Base-by-base conservation (phyloP, 345 rosid species). In the Melaleuca alternifolia region DNA sequence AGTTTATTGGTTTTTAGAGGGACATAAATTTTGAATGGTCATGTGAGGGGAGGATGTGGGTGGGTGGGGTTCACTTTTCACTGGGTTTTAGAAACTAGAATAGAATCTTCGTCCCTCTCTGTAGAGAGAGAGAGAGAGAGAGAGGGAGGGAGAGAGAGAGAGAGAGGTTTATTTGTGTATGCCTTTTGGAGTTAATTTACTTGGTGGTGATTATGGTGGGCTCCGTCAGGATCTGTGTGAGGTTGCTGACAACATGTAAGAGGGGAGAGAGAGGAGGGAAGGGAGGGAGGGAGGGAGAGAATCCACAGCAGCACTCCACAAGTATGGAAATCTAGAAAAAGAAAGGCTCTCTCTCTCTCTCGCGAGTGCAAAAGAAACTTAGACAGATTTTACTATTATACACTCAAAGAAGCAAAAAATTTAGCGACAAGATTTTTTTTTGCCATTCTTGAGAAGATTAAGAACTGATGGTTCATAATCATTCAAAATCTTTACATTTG, bases 31-130 rank as follows among this genome's bases (percentile, higher is more conserved):
- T 28, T 26, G 28, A 54, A 83, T 89, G 77, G 52, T 77, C 83
- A 54, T 54, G 50, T 84, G 57, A 30, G 50, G 86, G 86, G 86
- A 37, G 61, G 30, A 86, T 11, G 52, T 46, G 76, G 10, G 89
- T 10, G 13, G 56, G 92, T 89, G 93, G 92, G 94, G 91, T 88
- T 92, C 92, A 87, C 88, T 62, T 88, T 89, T 89, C 90, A 88
- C 91, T 61, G 51, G 54, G 76, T 48, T 85, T 61, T 62, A 59
- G 86, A 85, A 59, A 62, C 88, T 89, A 53, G 94, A 92, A 94
- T 92, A 92, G 93, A 94, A 93, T 93, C 94, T 92, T 94, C 94
- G 87, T 88, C 90, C 90, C 89, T 86, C 81, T 56, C 46, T 37
- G 77, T 28, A 62, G 33, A 59, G 33, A 61, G 71, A 62, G 44